Evolutionary conservation across 2,329 filamentous ascomycete species (phyloP).

Genomic region (Stagonosporopsis chrysanthemi): DNA sequence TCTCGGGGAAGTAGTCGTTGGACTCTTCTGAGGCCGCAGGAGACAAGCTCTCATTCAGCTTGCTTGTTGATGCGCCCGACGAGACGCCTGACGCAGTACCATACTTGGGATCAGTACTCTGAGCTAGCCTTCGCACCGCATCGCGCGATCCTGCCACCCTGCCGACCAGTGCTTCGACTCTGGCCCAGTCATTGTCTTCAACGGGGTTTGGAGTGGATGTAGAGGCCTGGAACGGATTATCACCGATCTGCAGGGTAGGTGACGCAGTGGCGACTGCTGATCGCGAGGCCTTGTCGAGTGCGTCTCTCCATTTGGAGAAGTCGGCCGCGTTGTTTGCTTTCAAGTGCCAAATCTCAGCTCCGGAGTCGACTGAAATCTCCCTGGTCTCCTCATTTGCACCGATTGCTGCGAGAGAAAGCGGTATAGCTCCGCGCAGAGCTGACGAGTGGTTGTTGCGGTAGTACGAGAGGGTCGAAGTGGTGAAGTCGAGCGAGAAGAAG

Average conservation of each 20-base stretch:
- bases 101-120: conserved; percentile 77
- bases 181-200: conserved; percentile 85
- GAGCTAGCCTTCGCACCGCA: conserved; percentile 83
- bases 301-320: conserved; percentile 85
- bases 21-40: conserved; percentile 56
- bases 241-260: conserved; percentile 39
- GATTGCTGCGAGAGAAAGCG: conserved; percentile 87
- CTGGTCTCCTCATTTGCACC: conserved; percentile 86
- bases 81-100: conserved; percentile 39
- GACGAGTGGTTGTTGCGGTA: conserved; percentile 95
- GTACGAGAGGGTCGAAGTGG: conserved; percentile 92
- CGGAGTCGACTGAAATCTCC: conserved; percentile 96
- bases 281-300: conserved; percentile 82
- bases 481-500: conserved; percentile 96
- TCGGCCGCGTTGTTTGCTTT: conserved; percentile 82
- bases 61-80: conserved; percentile 43
- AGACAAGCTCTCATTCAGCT: conserved; percentile 40
- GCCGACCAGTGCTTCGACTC: conserved; percentile 84
- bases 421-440: conserved; percentile 88
- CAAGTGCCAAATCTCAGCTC: conserved; percentile 96
- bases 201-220: conserved; percentile 47
- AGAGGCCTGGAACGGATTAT: conserved; percentile 29
- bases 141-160: conserved; percentile 88
- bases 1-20: conserved; percentile 64
- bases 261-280: conserved; percentile 43